Conservation (phyloP, 306 rosid genomes). For the Hippophae gyantsensis region DNA sequence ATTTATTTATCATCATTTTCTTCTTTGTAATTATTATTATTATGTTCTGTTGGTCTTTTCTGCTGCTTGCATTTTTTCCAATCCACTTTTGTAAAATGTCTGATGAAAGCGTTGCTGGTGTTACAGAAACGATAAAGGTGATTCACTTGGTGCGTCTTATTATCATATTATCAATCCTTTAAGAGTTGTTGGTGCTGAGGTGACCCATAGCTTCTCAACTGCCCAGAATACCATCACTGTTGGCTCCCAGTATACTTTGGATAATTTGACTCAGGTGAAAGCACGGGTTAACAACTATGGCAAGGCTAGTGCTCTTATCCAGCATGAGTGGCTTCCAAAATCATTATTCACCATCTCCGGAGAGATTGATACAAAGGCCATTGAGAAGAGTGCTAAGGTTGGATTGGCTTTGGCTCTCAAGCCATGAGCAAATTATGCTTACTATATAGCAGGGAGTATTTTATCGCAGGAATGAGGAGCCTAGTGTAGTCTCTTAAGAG, state of each 20-base stretch:
- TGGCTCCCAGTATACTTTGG: constrained; percentile 72
- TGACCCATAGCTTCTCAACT: constrained; percentile 54
- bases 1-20: no score
- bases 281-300: constrained; percentile 70
- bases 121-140: constrained; percentile 71
- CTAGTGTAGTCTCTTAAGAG: constrained; percentile 22
- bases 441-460: constrained; percentile 19
- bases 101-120: neutral
- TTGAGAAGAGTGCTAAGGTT: constrained; percentile 81
- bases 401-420: constrained; percentile 80
- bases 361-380: constrained; percentile 78
- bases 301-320: constrained; percentile 67
- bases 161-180: constrained; percentile 57
- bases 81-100: no score
- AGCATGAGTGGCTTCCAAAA: constrained; percentile 94
- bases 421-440: constrained; percentile 42
- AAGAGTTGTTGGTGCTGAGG: constrained; percentile 77
- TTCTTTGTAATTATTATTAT: no score
- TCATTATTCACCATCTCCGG: constrained; percentile 83
- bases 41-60: no score
- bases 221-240: constrained; percentile 62
- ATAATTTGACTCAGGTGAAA: constrained; percentile 59
- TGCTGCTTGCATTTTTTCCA: no score
- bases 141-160: constrained; percentile 64
- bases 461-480: constrained; percentile 32